Base-by-base conservation (phyloP, 306 rosid species). In the Lathyrus tuberosus region DNA sequence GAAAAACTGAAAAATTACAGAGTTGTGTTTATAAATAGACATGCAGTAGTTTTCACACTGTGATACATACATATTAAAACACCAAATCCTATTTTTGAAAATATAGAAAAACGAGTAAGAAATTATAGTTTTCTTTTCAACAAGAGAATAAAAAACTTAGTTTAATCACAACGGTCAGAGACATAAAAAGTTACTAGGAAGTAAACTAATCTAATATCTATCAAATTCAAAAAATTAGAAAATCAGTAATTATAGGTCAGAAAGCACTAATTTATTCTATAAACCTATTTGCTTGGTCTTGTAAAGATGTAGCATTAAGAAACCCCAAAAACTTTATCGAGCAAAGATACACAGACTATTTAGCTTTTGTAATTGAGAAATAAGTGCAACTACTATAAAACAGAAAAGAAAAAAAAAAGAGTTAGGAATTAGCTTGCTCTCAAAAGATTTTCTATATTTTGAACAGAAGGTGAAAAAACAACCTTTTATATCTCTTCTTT, bases 401-500 rank as follows among this genome's bases (percentile, higher is more conserved):
- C 24, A 10, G 1, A 20, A 20, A 20, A 20, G 22, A 62, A 30
- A 5, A 5, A 0, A 33, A 67, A 72, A 59, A 37, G 28, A 20
- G 24, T 59, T 33, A 26, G 35, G 22, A 71, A 71, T 44, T 63
- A 65, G 69, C 30, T 47, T 17, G 60, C 24, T 65, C 26, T 22
- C 62, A 43, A 33, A 54, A 9, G 49, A 13, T 7, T 41, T 63
- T 18, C 5, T 2, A 4, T 14, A 37, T 51, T 37, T 16, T 10
- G 4, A 17, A 41, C 10, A 30, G 28, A 22, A 8, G 22, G 65
- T 17, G 43, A 9, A 66, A 44, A 24, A 33, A 3, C 26, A 67
- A 94, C 98, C 98, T 66, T 82, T 94, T 94, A 74, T 90, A 90
- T 87, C 86, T 84, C 87, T 90, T 94, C 84, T 90, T 94, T 18